Percentiles rank a stretch among this genome's conserved stretches.
These are phyloP conservation scores for Albatrellus ellisii DNA, from an alignment of 768 basidiomycete genomes.

Conservation along the genomic window DNA sequence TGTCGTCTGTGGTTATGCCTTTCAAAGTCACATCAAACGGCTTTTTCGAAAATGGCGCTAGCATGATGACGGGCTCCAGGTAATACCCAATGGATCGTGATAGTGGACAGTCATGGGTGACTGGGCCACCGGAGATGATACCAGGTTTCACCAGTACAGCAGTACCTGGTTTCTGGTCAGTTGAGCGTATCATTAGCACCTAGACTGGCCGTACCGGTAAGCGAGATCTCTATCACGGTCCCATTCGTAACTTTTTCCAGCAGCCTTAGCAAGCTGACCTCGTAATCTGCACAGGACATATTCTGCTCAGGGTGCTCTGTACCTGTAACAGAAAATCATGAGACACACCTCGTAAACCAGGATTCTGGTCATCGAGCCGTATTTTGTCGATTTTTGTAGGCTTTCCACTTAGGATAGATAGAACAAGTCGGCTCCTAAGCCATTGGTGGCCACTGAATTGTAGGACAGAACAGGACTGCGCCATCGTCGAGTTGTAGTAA, in stretches of 20 bases:
- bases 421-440: constrained; percentile 71
- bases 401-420: constrained; percentile 85
- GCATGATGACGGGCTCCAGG: constrained; percentile 77
- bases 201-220: constrained; percentile 52
- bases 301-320: background rate
- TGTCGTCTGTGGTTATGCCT: constrained; percentile 88
- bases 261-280: constrained; percentile 79
- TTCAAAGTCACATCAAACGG: constrained; percentile 68
- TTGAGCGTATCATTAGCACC: background rate
- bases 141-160: constrained; percentile 88
- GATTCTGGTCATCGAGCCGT: constrained; percentile 84
- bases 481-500: constrained; percentile 19
- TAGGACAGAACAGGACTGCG: constrained; percentile 27
- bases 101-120: constrained; percentile 79
- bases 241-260: constrained; percentile 91
- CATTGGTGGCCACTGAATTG: constrained; percentile 72
- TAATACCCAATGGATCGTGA: constrained; percentile 91
- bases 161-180: constrained; percentile 45
- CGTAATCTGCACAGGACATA: constrained; percentile 50
- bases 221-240: constrained; percentile 87
- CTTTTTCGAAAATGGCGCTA: constrained; percentile 89
- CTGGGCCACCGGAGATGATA: constrained; percentile 68
- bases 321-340: background rate
- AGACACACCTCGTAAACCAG: constrained; percentile 72
- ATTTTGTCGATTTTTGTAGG: constrained; percentile 78